Base-by-base conservation (phyloP, 2,329 filamentous ascomycete genomes). In the Alternaria ventricosa region DNA sequence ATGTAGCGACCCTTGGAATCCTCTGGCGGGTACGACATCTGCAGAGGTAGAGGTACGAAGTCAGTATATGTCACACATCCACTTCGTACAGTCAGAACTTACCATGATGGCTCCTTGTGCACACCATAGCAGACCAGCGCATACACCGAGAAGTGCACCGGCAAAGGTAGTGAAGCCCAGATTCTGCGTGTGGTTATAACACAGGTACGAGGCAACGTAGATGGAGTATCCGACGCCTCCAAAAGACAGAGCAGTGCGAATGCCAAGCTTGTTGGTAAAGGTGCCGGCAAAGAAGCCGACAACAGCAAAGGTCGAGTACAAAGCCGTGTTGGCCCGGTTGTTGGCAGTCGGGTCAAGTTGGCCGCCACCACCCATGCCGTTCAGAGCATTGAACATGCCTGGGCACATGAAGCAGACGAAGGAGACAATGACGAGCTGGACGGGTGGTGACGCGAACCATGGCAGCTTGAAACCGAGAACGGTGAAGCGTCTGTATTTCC, bases 1-100 rank as follows among this genome's bases (percentile, higher is more conserved):
- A 97, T 97, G 79, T 94, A 97, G 63, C 90, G 89, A 47, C 94
- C 94, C 85, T 97, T 97, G 68, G 88, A 87, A 33, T 88, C 80
- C 81, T 97, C 94, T 20, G 87, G 84, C 2, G 94, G 94, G 79
- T 97, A 97, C 44, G 92, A 89, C 88, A 97, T 95, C 28, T 30
- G 28, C 28, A 33, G 13, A 7, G 28, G 9, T 30, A 10, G 27
- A 8, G 5, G 28, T 33, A 33, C 30, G 12, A 33, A 33, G 30
- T 36, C 30, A 36, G 30, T 36, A 12, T 36, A 7, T 36, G 30
- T 36, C 30, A 15, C 30, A 36, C 30, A 36, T 36, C 0, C 30
- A 36, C 5, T 36, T 36, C 30, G 30, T 36, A 2, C 30, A 33
- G 5, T 30, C 28, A 30, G 3, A 25, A 25, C 25, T 25, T 25